Conservation (phyloP, 1,139 yeast species). For the Suhomyces coccinellae region DNA sequence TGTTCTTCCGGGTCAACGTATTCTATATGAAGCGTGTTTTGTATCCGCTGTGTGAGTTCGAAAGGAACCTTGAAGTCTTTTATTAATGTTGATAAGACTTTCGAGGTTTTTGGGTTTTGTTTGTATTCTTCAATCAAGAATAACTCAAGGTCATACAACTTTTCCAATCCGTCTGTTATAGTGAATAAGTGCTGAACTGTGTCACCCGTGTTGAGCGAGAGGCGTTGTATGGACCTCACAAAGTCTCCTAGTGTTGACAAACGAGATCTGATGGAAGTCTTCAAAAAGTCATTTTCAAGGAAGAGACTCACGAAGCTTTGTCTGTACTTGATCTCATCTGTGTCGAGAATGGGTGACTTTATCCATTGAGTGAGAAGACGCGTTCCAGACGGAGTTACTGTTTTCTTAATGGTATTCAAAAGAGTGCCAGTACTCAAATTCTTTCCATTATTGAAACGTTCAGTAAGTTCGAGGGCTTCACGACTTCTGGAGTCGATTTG, state of each 20-base stretch:
- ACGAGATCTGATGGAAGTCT: constrained; percentile 26
- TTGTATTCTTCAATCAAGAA: constrained; percentile 22
- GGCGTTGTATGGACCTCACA: constrained; percentile 38
- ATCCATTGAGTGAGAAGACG: constrained; percentile 79
- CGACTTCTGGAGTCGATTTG: constrained; percentile 84
- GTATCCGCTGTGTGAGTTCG: constrained; percentile 29
- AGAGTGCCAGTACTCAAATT: constrained; percentile 67
- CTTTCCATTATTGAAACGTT: constrained; percentile 53
- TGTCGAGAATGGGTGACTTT: constrained; percentile 70
- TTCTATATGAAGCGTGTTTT: constrained; percentile 27
- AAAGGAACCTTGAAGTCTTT: constrained; percentile 31
- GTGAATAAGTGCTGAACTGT: constrained; percentile 30
- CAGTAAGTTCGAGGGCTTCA: constrained; percentile 72
- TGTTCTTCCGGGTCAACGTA: constrained; percentile 6
- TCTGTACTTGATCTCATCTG: constrained; percentile 54
- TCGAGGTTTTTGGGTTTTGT: constrained; percentile 11
- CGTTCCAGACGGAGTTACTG: constrained; percentile 81
- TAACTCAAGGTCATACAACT: constrained; percentile 26
- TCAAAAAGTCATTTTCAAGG: constrained; percentile 37
- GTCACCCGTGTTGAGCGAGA: constrained; percentile 40
- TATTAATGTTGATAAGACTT: constrained; percentile 20
- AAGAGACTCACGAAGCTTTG: constrained; percentile 64
- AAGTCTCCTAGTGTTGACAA: constrained; percentile 39
- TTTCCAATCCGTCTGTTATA: constrained; percentile 35
- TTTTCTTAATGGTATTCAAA: constrained; percentile 63